These are phyloP conservation scores for Fusarium mundagurra DNA, from an alignment of 2,329 filamentous ascomycete species.

Conservation along the genomic window DNA sequence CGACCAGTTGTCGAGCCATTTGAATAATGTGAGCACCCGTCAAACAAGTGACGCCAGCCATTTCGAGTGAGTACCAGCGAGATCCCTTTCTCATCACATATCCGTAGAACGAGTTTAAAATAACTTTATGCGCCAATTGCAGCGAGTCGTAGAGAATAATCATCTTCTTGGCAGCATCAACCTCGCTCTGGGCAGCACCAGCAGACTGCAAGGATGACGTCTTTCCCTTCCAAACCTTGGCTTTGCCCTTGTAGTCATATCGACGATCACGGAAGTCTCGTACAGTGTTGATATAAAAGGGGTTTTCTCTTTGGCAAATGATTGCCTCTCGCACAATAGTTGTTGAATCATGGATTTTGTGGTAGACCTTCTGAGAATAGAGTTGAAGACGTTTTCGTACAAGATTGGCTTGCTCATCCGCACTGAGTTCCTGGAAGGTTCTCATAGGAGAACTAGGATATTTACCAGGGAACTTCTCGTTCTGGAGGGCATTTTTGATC, in stretches of 20 bases:
- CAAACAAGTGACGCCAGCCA: slow-evolving; percentile 97
- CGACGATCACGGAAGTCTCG: slow-evolving; percentile 95
- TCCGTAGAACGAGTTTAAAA: slow-evolving; percentile 98
- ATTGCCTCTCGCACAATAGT: slow-evolving; percentile 95
- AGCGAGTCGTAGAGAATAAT: slow-evolving; percentile 94
- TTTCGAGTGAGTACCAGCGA: slow-evolving; percentile 98
- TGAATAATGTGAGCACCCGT: slow-evolving; percentile 98
- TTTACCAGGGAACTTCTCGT: slow-evolving; percentile 89
- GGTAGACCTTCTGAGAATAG: slow-evolving; percentile 98
- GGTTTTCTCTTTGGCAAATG: slow-evolving; percentile 97
- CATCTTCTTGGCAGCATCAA: slow-evolving; percentile 99
- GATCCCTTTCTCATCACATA: slow-evolving; percentile 99
- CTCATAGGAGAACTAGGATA: slow-evolving; percentile 74
- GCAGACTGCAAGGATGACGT: slow-evolving; percentile 85
- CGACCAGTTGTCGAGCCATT: slow-evolving; percentile 91
- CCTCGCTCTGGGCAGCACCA: slow-evolving; percentile 77
- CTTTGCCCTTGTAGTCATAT: slow-evolving; percentile 98
- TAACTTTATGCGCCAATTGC: slow-evolving; percentile 97
- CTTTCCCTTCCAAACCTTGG: slow-evolving; percentile 99
- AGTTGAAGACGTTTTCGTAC: slow-evolving; percentile 88
- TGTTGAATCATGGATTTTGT: slow-evolving; percentile 96
- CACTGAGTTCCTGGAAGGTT: slow-evolving; percentile 81
- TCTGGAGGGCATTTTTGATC: slow-evolving; percentile 91
- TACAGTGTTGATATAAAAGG: slow-evolving; percentile 97
- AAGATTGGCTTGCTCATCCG: slow-evolving; percentile 83